Base-by-base conservation (phyloP, 2,329 filamentous ascomycete genomes). In the Fusarium tjaetaba region DNA sequence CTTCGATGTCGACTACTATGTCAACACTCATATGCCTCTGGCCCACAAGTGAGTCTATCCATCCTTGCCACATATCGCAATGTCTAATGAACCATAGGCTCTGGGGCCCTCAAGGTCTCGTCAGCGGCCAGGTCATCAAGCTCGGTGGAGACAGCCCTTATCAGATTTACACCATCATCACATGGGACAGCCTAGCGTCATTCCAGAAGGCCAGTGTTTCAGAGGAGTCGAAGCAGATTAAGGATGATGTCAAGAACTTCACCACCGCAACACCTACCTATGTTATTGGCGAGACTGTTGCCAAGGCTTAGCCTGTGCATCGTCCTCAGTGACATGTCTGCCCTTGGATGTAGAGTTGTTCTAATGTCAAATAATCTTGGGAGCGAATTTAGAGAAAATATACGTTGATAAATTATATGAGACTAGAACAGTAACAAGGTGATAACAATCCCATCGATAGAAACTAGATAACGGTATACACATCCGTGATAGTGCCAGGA, bases 1-100 rank as follows among this genome's bases (percentile, higher is more conserved):
- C n/a, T 69, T 69, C 13, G 51, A 69, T 36, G 13, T 69, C 16
- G 66, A 69, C 22, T 69, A 69, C 38, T 69, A 69, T 15, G 5
- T 64, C 11, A 69, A 64, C 34, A 69, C 38, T 1, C 66, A 69
- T 11, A 64, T 69, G 48, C 58, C 65, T 9, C 39, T 69, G 0
- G 65, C 15, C 4, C 28, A 64, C 22, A 69, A 69, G 66, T 69
- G 15, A 38, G 49, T 28, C 7, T 13, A 13, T 2, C 1, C 1
- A 28, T 11, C 9, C 4, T 28, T 0, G 0, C 7, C 11, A 0
- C 5, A 2, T 4, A 1, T 1, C 2, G 2, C 2, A 20, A 30
- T 15, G 0, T 5, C 42, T 57, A 28, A 69, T 11, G 14, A 5
- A 6, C 0, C 0, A 18, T 4, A 69, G 66, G 39, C 16, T 59